phyloP scores from a whole-genome alignment of 2,329 filamentous ascomycete genomes.

The Botrytis porri region DNA sequence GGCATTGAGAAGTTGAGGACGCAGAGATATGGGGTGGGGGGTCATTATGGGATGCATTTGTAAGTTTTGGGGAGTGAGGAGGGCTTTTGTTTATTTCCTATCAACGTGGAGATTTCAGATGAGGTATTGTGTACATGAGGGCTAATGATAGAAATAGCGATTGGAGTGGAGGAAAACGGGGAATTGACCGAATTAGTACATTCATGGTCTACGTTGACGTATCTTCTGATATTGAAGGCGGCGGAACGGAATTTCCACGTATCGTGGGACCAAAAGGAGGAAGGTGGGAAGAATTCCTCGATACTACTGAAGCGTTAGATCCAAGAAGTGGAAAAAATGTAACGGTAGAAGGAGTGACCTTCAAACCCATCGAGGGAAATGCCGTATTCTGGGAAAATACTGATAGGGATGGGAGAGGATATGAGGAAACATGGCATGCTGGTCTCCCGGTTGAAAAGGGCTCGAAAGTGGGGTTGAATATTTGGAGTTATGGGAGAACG shows the following conservation, averaged over 20 bases:
- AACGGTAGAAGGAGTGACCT: conserved; percentile 47
- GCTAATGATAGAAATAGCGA: conserved; percentile 52
- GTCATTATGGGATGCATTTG: conserved; percentile 47
- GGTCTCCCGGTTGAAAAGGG: conserved; percentile 55
- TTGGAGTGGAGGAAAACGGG: conserved; percentile 47
- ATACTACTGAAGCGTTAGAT: conserved; percentile 43
- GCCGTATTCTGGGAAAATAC: conserved; percentile 64
- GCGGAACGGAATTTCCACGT: conserved; percentile 59
- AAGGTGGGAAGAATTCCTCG: conserved; percentile 56
- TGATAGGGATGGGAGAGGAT: conserved; percentile 51
- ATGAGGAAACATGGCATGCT: conserved; percentile 59
- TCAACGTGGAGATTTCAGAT: fast-evolving
- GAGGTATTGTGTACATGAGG: background rate
- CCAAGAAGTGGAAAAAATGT: conserved; percentile 27
- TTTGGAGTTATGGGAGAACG: conserved; percentile 55
- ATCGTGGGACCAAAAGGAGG: conserved; percentile 41
- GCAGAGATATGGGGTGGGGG: conserved; percentile 58
- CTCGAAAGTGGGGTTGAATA: conserved; percentile 59
- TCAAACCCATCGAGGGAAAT: conserved; percentile 55
- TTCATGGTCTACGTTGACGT: conserved; percentile 60
- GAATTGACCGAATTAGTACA: conserved; percentile 48
- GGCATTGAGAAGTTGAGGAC: conserved; percentile 61
- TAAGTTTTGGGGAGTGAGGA: background rate
- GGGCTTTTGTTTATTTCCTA: background rate
- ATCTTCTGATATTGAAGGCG: conserved; percentile 46